Evolutionary conservation across 1,284 basidiomycete genomes (phyloP), one percentile per base, ranked within the genome.

Genomic region (Rhodotorula sp.): DNA sequence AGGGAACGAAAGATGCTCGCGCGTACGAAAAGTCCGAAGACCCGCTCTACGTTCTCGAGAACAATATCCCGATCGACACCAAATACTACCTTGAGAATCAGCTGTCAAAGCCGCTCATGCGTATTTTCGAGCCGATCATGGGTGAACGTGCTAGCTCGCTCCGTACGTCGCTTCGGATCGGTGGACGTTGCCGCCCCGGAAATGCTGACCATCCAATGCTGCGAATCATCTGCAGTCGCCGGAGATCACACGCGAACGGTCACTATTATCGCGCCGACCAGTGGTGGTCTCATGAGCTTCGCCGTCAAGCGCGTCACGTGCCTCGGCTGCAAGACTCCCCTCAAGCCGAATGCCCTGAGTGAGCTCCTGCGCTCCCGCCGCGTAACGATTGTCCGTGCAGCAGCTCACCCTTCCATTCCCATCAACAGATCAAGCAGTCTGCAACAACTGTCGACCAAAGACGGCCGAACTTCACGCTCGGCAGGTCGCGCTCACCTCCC

Each of bases 21-120:
- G 94, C 94, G 24, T 98, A 95, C 75, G 95, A 97, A 79, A 96
- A 96, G 80, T 95, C 94, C 0, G 94, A 98, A 79, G 94, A 97
- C 78, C 94, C 94, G 0, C 85, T 98, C 66, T 97, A 92, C 77
- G 94, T 97, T 12, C 85, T 98, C 29, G 94, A 97, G 80, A 92
- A 98, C 81, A 98, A 93, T 78, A 87, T 98, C 54, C 94, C 94
- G 0, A 94, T 98, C 70, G 94, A 98, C 79, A 97, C 95, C 4
- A 90, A 91, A 77, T 96, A 98, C 79, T 98, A 97, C 79, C 86
- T 98, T 64, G 95, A 98, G 67, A 96, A 96, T 77, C 94, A 98
- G 79, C 86, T 98, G 0, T 91, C 93, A 0, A 97, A 97, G 80
- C 94, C 94, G 8, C 83, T 98, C 4, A 87, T 97, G 88, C 86